Evolutionary conservation across 495 filamentous ascomycete species (phyloP).

Genomic region (Schizothecium vesticola): DNA sequence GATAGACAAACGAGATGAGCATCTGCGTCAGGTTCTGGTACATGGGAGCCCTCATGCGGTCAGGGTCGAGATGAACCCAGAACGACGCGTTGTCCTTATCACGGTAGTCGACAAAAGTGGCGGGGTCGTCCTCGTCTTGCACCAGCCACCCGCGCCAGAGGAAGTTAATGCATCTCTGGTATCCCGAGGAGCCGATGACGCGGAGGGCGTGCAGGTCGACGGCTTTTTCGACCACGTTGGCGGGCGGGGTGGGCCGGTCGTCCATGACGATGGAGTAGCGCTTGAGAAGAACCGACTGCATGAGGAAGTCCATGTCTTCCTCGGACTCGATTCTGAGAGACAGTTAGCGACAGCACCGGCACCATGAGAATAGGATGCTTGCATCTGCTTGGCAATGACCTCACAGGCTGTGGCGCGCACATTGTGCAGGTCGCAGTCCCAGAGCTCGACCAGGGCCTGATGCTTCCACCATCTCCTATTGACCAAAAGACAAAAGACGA

Average conservation of each 20-base stretch:
- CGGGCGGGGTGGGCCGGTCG: slow-evolving; percentile 62
- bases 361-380: slow-evolving; percentile 14
- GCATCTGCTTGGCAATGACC: slow-evolving; percentile 88
- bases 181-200: slow-evolving; percentile 86
- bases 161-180: slow-evolving; percentile 85
- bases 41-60: slow-evolving; percentile 83
- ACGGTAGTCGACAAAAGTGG: slow-evolving; percentile 77
- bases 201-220: slow-evolving; percentile 86
- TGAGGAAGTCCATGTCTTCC: slow-evolving; percentile 66
- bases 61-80: slow-evolving; percentile 79
- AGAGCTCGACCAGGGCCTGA: slow-evolving; percentile 76
- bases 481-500: slow-evolving; percentile 78
- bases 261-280: slow-evolving; percentile 77
- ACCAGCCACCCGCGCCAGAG: slow-evolving; percentile 96
- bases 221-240: slow-evolving; percentile 85
- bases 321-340: slow-evolving; percentile 67
- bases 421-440: slow-evolving; percentile 81
- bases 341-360: neutral
- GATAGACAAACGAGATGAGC: slow-evolving; percentile 70
- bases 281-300: slow-evolving; percentile 81
- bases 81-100: slow-evolving; percentile 68
- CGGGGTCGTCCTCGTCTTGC: slow-evolving; percentile 84
- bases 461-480: slow-evolving; percentile 88
- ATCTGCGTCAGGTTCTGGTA: slow-evolving; percentile 92
- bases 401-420: slow-evolving; percentile 82